Conservation (phyloP, 805 yeast genomes). For the Candida awuae region DNA sequence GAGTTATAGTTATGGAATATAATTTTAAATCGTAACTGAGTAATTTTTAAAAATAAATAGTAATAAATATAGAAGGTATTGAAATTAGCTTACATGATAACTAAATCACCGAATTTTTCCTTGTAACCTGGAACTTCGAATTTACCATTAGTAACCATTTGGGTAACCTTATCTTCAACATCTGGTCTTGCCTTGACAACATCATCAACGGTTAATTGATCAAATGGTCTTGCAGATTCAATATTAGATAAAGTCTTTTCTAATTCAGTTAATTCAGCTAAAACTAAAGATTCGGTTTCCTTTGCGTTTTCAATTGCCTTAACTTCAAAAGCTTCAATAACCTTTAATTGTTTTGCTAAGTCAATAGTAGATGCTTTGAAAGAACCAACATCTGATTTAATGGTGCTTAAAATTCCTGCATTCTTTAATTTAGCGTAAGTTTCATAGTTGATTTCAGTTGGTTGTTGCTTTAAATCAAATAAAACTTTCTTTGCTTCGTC, state of each 20-base stretch:
- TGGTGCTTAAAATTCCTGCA: slow-evolving; percentile 66
- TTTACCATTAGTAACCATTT: slow-evolving; percentile 93
- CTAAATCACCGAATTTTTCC: slow-evolving; percentile 96
- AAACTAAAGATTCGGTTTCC: slow-evolving; percentile 83
- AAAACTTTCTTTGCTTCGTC: slow-evolving; percentile 91
- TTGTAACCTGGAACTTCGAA: slow-evolving; percentile 98
- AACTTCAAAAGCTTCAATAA: slow-evolving; percentile 87
- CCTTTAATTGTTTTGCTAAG: slow-evolving; percentile 79
- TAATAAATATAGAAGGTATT: slow-evolving; percentile 10
- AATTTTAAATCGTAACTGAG: neutral
- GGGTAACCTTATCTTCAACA: slow-evolving; percentile 88
- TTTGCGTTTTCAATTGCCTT: slow-evolving; percentile 95
- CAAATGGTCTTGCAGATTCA: slow-evolving; percentile 95
- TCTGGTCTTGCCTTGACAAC: slow-evolving; percentile 95
- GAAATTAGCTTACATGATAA: slow-evolving; percentile 58
- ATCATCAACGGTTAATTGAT: slow-evolving; percentile 92
- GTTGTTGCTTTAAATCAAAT: slow-evolving; percentile 60
- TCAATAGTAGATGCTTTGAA: slow-evolving; percentile 85
- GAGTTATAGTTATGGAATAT: neutral
- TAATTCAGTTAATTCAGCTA: slow-evolving; percentile 77
- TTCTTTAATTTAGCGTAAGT: slow-evolving; percentile 79
- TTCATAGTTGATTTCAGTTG: slow-evolving; percentile 71
- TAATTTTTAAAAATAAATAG: slow-evolving; percentile 8
- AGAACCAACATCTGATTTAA: slow-evolving; percentile 64
- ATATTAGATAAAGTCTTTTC: slow-evolving; percentile 86